Base-by-base conservation (phyloP, 2,329 filamentous ascomycete genomes). In the Microdochium trichocladiopsis region DNA sequence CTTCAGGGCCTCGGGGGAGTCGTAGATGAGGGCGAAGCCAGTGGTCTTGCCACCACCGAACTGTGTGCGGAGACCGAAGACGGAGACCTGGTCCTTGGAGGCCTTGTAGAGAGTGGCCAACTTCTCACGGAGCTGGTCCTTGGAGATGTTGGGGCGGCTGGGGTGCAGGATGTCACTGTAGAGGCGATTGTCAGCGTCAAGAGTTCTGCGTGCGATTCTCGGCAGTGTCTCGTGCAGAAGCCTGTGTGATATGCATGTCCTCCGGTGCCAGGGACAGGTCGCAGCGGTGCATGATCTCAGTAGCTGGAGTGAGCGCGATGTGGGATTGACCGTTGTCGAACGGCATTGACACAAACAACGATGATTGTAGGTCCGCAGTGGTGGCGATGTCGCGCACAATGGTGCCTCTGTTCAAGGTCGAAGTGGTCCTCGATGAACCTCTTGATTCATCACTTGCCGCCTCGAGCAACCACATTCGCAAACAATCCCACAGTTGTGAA, bases 1-100 rank as follows among this genome's bases (percentile, higher is more conserved):
- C 90, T 96, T 96, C 87, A 99, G 87, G 69, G 92, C 90, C 84
- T 99, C 94, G 72, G 85, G 80, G 64, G 90, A 95, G 79, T 99
- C 94, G 86, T 99, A 99, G 81, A 99, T 83, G 70, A 97, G 90
- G 64, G 91, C 94, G 74, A 99, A 99, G 69, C 94, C 94, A 63
- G 93, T 97, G 76, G 90, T 96, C 88, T 99, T 99, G 83, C 94
- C 94, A 73, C 94, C 94, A 93, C 94, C 94, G 75, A 88, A 99
- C 76, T 97, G 93, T 68, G 94, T 99, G 77, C 90, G 89, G 77
- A 99, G 91, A 71, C 94, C 94, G 75, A 99, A 99, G 76, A 96
- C 91, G 76, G 87, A 92, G 77, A 97, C 87, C 80, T 95, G 89
- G 71, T 96, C 92, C 83, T 96, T 95, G 80, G 86, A 86, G 76